Evolutionary conservation across 306 rosid species (phyloP).

Genomic region (Phaseolus lunatus): DNA sequence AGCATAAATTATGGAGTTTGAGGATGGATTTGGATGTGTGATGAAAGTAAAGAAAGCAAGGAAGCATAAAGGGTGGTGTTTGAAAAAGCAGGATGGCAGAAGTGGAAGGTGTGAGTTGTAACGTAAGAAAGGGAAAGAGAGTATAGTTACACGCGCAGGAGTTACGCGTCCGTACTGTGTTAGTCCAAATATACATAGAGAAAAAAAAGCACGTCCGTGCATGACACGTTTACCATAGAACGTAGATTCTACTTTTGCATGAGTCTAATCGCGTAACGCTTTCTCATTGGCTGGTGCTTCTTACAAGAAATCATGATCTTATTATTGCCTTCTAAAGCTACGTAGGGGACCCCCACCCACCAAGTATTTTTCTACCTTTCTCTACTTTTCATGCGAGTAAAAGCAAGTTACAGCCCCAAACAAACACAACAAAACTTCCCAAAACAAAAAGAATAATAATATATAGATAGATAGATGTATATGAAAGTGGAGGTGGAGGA

Average conservation of each 20-base stretch:
- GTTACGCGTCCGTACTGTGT: conserved; percentile 30
- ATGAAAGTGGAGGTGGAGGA: conserved; percentile 26
- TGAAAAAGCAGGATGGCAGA: neutral
- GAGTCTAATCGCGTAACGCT: conserved; percentile 55
- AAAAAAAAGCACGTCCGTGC: conserved; percentile 63
- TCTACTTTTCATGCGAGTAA: conserved; percentile 69
- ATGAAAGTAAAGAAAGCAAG: too few relatives aligned
- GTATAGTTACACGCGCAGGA: conserved; percentile 27
- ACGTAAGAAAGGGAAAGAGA: neutral
- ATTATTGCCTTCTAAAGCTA: conserved; percentile 60
- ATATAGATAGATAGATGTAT: neutral
- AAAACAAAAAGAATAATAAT: conserved; percentile 6
- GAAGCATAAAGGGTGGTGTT: too few relatives aligned
- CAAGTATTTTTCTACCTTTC: conserved; percentile 49
- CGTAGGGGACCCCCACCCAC: conserved; percentile 42
- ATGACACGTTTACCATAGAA: conserved; percentile 73
- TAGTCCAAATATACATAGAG: conserved; percentile 1
- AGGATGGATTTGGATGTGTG: too few relatives aligned
- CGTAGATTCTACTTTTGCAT: conserved; percentile 73
- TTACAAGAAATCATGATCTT: conserved; percentile 80
- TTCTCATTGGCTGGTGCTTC: conserved; percentile 68
- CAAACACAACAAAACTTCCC: conserved; percentile 42
- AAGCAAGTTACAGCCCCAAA: conserved; percentile 13
- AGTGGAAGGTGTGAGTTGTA: neutral
- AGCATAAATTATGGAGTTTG: neutral